Base-by-base conservation (phyloP, 768 basidiomycete species). In the Mycena alexandri region DNA sequence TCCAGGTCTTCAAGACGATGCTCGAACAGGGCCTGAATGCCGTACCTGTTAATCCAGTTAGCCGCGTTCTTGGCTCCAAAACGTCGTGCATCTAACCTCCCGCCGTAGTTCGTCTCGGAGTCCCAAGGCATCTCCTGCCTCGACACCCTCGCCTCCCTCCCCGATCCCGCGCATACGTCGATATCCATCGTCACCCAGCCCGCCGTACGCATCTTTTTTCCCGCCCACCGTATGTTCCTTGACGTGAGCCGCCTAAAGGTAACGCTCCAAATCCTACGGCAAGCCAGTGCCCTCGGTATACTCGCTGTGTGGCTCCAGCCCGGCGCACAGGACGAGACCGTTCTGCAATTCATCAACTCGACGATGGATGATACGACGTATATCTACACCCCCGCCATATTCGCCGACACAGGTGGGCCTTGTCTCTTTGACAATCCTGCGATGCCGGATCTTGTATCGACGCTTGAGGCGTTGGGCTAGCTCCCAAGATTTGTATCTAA, bases 251-350 rank as follows among this genome's bases (percentile, higher is more conserved):
- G 24, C n/a, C 44, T 8, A 8, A 66, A 88, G 86, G 74, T 89
- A 42, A 89, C 87, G 14, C 79, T 87, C 52, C 76, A 77, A 41
- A 47, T 88, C 58, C 74, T 89, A 67, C 78, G 84, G 71, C 80
- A 84, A 42, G 85, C 83, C 5, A 82, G 82, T 75, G 77, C 74
- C 24, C 82, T 81, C 22, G 75, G 73, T 13, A 74, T 88, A 16
- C 85, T 83, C 0, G 82, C 84, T 2, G 79, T 90, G 46, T 91
- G 90, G 90, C 83, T 90, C 21, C 90, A 91, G 71, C 90, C 90
- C 10, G 90, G 90, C 24, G 87, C 89, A 3, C 83, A 86, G 60
- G 83, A 87, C 33, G 53, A 5, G 12, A 76, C 77, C 6, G 87
- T 90, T 11, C 52, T 69, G 34, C 43, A 60, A 8, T 69, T 65